These are phyloP conservation scores for Penicillium olsonii DNA, from an alignment of 2,329 filamentous ascomycete species.

Conservation along the genomic window DNA sequence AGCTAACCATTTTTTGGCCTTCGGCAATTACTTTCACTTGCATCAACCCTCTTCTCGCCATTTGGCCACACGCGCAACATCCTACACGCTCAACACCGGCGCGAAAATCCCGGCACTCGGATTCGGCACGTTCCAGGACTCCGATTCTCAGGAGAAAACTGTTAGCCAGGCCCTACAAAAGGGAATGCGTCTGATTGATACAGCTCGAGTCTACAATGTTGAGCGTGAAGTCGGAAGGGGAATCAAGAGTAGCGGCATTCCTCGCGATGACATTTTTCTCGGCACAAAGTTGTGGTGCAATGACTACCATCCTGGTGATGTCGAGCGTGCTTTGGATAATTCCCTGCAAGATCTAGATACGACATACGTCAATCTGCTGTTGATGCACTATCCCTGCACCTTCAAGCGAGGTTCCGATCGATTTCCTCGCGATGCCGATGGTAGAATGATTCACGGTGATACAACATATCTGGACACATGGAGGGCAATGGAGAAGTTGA, in stretches of 20 bases:
- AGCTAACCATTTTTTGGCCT: too few species aligned
- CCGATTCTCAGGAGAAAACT: constrained; percentile 45
- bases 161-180: constrained; percentile 39
- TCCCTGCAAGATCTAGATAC: constrained; percentile 61
- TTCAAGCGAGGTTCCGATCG: constrained; percentile 14
- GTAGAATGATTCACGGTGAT: constrained; percentile 44
- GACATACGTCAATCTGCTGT: constrained; percentile 65
- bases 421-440: constrained; percentile 59
- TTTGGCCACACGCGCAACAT: neutral
- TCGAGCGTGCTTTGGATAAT: constrained; percentile 59
- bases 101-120: constrained; percentile 59
- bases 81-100: constrained; percentile 56
- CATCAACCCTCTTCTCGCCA: too few species aligned
- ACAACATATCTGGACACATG: constrained; percentile 50
- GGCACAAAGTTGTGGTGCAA: constrained; percentile 65
- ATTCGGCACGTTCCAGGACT: constrained; percentile 53
- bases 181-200: constrained; percentile 42
- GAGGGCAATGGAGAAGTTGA: constrained; percentile 31
- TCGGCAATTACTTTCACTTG: too few species aligned
- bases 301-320: constrained; percentile 57
- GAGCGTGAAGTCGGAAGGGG: constrained; percentile 63
- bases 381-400: constrained; percentile 56
- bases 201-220: constrained; percentile 40
- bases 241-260: constrained; percentile 63
- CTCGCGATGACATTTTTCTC: constrained; percentile 45